Conservation (phyloP, 805 yeast species). For the Lipomyces orientalis region DNA sequence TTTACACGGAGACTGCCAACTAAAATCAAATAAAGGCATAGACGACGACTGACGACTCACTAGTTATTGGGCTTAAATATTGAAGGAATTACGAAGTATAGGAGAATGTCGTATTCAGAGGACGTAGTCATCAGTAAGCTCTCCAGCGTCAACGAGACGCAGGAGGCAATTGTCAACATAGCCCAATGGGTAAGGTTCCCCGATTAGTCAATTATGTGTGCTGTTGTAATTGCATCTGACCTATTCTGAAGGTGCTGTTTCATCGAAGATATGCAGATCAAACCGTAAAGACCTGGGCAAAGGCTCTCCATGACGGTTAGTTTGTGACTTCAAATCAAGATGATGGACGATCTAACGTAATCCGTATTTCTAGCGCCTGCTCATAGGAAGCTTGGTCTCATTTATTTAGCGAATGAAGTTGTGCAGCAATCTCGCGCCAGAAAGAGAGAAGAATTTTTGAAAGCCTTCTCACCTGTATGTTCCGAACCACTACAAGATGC, state of each 20-base stretch:
- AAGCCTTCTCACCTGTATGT: conserved; percentile 57
- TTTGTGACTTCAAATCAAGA: neutral
- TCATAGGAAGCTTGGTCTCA: conserved; percentile 59
- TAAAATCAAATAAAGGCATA: neutral
- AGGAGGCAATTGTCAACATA: conserved; percentile 73
- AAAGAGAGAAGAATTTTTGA: conserved; percentile 61
- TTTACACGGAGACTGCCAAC: neutral
- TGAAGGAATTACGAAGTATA: neutral
- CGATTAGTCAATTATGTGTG: neutral
- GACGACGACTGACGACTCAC: neutral
- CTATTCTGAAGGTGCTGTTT: conserved; percentile 50
- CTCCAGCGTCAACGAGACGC: conserved; percentile 59
- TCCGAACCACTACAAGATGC: neutral
- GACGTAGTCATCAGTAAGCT: conserved; percentile 52
- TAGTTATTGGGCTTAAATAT: neutral
- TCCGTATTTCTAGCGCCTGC: conserved; percentile 41
- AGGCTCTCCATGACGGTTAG: conserved; percentile 44
- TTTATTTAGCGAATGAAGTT: conserved; percentile 80
- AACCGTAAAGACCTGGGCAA: conserved; percentile 61
- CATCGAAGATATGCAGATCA: conserved; percentile 63
- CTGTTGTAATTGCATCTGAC: conserved; percentile 1
- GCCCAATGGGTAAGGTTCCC: conserved; percentile 65
- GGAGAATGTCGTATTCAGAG: conserved; percentile 55
- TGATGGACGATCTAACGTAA: conserved; percentile 5
- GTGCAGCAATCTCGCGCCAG: conserved; percentile 77